Evolutionary conservation across 2,329 filamentous ascomycete species (phyloP), one percentile per base, ranked within the genome.

Genomic region (Pseudonectria foliicola): DNA sequence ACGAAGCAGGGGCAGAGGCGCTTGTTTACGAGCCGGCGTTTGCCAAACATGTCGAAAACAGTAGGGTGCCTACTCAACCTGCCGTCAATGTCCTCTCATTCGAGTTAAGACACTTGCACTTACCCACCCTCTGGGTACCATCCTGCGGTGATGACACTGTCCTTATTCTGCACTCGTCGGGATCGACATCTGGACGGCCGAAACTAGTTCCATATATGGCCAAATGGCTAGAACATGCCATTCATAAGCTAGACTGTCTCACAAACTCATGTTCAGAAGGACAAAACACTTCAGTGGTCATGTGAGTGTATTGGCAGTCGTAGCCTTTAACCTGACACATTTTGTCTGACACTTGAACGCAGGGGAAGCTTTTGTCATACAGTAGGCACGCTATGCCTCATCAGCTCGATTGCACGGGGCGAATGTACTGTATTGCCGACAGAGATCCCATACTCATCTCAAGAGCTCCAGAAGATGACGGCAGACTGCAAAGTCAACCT

Each of bases 311-410:
- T 15, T 37, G 3, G 33, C 39, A 35, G 42, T 24, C 33, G 43
- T 27, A 0, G 1, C 1, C 1, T 2, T 1, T 3, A 6, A 2
- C 2, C 6, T 13, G 2, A n/a, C 6, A 0, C 3, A 2, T 1
- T 13, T 10, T 29, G 13, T 21, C 28, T 48, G 4, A 49, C 2
- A 21, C 3, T 3, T 0, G 2, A 10, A 21, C 18, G 18, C 2
- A 50, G 47, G 5, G 47, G 47, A 10, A 48, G 38, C 16, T 48
- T 50, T n/a, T 39, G 38, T 3, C 47, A 50, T 25, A 36, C 43
- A 10, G 47, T 32, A 0, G 29, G 31, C 8, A 38, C 29, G 1
- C 27, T 33, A 2, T 11, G 38, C 2, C 23, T 43, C 3, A 30
- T 40, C 30, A 27, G 39, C 1, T 10, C 31, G 2, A 25, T 42